Base-by-base conservation (phyloP, 331 rosid genomes). In the Rhamnella rubrinervis region DNA sequence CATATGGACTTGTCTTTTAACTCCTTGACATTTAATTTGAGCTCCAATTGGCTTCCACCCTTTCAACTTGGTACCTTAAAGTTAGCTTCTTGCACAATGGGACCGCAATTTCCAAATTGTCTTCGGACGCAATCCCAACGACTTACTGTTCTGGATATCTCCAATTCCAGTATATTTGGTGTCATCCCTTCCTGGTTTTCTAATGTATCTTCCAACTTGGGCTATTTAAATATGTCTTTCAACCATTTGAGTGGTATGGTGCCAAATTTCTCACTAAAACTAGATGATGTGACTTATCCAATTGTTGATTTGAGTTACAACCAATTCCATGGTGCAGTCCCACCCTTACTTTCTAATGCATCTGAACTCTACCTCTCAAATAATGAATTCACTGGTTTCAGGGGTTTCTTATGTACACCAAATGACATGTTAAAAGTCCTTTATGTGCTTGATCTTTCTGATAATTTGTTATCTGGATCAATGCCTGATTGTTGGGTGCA, bases 401-500 rank as follows among this genome's bases (percentile, higher is more conserved):
- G 8, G 7, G 8, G 11, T 17, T 61, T 61, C 49, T 37, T 18
- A 5, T 61, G 65, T 61, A 10, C 10, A 6, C 41, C 11, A 9
- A 16, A 3, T 9, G 65, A 60, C 5, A 38, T 6, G 17, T 6
- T 10, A 6, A 37, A 41, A 31, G 1, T 1, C 0, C 1, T 11
- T n/a, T n/a, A n/a, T 28, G 35, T 28, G 35, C 18, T 73, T 7
- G n/a, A 35, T 11, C 66, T 73, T 8, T 8, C 65, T 6, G 2
- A 55, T 1, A 64, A 72, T 56, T 0, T 0, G 28, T 5, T 71
- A 6, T 16, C 61, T 1, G 77, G 77, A 31, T 14, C 6, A 18
- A 28, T 73, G 31, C 77, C 64, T 64, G 55, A 18, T 55, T 73
- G 77, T 65, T 67, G 84, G 83, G 1, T 18, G 26, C 3, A 39